Evolutionary conservation across 805 yeast species (phyloP), one percentile per base, ranked within the genome.

Genomic region (Candida odintsovae): DNA sequence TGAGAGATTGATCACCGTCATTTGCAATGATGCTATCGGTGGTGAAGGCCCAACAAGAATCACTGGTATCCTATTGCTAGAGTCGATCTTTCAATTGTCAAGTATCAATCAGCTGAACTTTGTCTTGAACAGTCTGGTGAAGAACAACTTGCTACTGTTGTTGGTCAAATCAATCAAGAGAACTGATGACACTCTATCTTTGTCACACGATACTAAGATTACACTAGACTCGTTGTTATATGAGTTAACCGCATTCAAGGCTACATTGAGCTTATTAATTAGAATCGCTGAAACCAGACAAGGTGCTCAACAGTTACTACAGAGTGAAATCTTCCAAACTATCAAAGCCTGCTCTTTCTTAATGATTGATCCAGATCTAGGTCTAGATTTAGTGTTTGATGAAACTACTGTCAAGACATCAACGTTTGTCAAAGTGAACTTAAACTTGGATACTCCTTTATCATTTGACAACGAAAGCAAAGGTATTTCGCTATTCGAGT

Each of bases 11-110:
- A 70, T 88, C 23, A 82, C 78, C 18, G 72, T 77, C 2, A 72
- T 89, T 28, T 83, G 88, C 58, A 80, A 78, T 49, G 98, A 94
- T 66, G 82, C 94, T 0, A 76, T 88, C 15, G 72, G 80, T 45
- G 89, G 90, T 3, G 94, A 86, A 54, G 94, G 92, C 1, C 69
- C 84, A 1, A 76, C 84, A 8, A 76, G 94, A 53, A 75, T 90
- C 11, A 81, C 92, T 0, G 82, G 96, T 2, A 69, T 90, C 13
- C 61, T 89, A n/a, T 68, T 90, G 13, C 63, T 94, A 51, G 95
- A 89, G 55, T 73, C 84, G 1, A 64, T 83, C 43, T 73, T 81
- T 23, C 81, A 79, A 47, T 62, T 81, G 35, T 76, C 83, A 2
- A 72, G 74, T 28, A 56, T 66, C n/a, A 71, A 72, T 19, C 71